Percentiles rank a stretch among this genome's conserved stretches.
Conservation (phyloP, 306 rosid species). For the Vigna angularis region DNA sequence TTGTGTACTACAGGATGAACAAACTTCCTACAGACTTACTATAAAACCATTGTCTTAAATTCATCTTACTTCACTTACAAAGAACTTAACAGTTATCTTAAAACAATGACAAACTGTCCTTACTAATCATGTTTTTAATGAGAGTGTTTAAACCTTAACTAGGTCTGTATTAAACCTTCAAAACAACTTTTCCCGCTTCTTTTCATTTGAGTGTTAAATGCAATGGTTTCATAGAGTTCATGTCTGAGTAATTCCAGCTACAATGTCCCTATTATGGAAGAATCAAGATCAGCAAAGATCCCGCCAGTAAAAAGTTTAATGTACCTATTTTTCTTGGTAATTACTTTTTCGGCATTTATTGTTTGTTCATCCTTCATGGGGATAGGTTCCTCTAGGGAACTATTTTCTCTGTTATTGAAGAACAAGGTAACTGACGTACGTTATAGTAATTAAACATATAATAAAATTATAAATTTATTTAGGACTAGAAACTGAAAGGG, state of each 20-base stretch:
- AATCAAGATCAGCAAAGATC: slow-evolving; percentile 17
- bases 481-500: slow-evolving; percentile 38
- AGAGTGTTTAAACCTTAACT: not conserved
- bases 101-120: not conserved
- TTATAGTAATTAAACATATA: slow-evolving; percentile 7
- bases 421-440: slow-evolving; percentile 14
- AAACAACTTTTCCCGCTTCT: slow-evolving; percentile 49
- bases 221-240: not conserved
- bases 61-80: not conserved
- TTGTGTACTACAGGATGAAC: not conserved
- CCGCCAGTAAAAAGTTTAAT: not conserved
- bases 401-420: not conserved
- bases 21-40: not conserved
- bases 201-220: not conserved
- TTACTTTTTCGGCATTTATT: not conserved
- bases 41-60: slow-evolving; percentile 15
- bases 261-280: not conserved
- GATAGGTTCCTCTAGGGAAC: not conserved
- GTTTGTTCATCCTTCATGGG: not conserved
- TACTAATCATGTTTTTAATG: slow-evolving; percentile 15
- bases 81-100: not conserved
- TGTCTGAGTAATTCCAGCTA: not conserved
- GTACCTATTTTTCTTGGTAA: slow-evolving; percentile 1
- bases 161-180: slow-evolving; percentile 8
- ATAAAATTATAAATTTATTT: slow-evolving; percentile 45